Evolutionary conservation across 495 filamentous ascomycete species (phyloP).

Genomic region (Chaetomidium leptoderma): DNA sequence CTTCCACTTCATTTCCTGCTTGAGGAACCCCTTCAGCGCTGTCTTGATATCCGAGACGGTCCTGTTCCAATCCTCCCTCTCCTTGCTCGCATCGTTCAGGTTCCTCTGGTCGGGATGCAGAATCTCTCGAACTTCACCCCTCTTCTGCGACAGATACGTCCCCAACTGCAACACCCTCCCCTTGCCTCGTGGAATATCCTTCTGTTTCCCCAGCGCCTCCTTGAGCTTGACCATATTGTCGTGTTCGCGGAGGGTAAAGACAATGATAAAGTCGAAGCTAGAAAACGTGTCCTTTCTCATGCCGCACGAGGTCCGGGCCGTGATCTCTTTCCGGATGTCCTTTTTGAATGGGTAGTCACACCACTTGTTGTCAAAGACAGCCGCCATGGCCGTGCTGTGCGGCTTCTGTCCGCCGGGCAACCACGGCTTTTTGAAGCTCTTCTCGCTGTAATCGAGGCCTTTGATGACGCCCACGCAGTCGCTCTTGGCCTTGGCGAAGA

Average conservation of each 20-base stretch:
- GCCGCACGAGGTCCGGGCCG: conserved; percentile 5
- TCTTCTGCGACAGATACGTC: conserved; percentile 9
- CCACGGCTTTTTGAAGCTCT: conserved; percentile 13
- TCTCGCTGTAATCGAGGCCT: conserved; percentile 20
- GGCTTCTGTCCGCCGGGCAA: conserved; percentile 14
- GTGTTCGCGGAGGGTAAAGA: conserved; percentile 27
- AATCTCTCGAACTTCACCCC: conserved; percentile 2
- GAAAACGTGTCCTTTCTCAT: conserved; percentile 17
- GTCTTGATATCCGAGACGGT: conserved; percentile 23
- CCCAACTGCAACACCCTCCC: conserved; percentile 28
- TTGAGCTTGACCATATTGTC: conserved; percentile 27
- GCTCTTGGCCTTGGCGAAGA: conserved; percentile 21
- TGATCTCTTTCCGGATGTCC: conserved; percentile 6
- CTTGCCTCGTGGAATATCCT: conserved; percentile 7
- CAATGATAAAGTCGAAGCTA: conserved; percentile 24
- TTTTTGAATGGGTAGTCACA: conserved; percentile 23
- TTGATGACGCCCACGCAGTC: conserved; percentile 19
- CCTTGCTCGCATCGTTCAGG: background rate
- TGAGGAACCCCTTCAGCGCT: conserved; percentile 25
- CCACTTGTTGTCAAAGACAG: conserved; percentile 27
- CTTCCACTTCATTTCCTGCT: conserved; percentile 25
- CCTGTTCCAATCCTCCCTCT: conserved; percentile 17
- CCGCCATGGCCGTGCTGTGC: background rate
- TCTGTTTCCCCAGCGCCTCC: conserved; percentile 12
- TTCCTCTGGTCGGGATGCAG: background rate